phyloP scores from a whole-genome alignment of 2,329 filamentous ascomycete genomes.

The Penicillium sp. region DNA sequence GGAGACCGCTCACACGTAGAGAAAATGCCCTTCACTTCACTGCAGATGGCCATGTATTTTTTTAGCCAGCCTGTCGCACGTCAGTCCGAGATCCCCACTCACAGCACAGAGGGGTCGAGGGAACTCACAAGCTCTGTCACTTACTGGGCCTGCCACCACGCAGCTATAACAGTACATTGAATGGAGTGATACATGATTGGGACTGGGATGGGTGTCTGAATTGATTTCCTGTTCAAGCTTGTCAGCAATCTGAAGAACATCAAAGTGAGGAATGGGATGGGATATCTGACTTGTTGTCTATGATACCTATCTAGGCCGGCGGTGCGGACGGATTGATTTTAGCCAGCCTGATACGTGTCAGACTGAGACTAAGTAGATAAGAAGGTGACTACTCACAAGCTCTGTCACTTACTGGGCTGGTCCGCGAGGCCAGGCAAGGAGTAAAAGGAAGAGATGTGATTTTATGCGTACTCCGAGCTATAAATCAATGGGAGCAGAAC shows the following conservation, averaged over 20 bases:
- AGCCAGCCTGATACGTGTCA: constrained; percentile 17
- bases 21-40: constrained; percentile 8
- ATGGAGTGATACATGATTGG: neutral
- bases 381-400: constrained; percentile 21
- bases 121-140: constrained; percentile 30
- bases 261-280: neutral
- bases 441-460: no score
- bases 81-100: neutral
- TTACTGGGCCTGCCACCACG: constrained; percentile 22
- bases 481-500: neutral
- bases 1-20: constrained; percentile 2
- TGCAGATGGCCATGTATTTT: constrained; percentile 6
- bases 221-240: neutral
- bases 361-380: neutral
- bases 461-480: no score
- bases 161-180: neutral
- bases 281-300: neutral
- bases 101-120: neutral
- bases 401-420: constrained; percentile 29
- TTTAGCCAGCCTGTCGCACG: constrained; percentile 19
- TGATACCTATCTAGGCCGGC: neutral
- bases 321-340: constrained; percentile 16
- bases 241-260: neutral
- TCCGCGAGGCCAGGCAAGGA: neutral
- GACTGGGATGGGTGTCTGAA: neutral